A percentile compares a stretch with the other conserved stretches of the same genome.
Conservation (phyloP, 2,329 filamentous ascomycete species). For the Colletotrichum sp. region DNA sequence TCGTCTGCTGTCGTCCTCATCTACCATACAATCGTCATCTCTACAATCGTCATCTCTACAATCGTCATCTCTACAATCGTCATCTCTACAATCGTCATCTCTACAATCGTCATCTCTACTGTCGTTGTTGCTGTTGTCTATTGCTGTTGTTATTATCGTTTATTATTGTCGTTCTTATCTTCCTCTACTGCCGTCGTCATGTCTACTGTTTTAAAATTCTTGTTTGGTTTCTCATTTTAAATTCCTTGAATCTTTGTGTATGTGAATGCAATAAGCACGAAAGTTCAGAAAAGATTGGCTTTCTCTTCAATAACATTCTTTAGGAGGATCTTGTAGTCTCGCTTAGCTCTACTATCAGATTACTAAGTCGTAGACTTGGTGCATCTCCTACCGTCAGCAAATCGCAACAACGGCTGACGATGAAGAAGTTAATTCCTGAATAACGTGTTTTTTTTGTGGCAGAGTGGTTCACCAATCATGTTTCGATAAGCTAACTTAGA, state of each 20-base stretch:
- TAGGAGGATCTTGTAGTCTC: background rate
- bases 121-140: background rate
- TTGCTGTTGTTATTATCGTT: background rate
- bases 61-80: too few relatives aligned
- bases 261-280: too few relatives aligned
- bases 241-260: too few relatives aligned
- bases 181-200: background rate
- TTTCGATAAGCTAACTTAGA: background rate
- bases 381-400: background rate
- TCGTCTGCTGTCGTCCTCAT: too few relatives aligned
- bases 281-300: background rate
- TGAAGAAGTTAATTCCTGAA: background rate
- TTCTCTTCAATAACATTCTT: background rate
- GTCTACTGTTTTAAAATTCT: background rate
- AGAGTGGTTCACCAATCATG: background rate
- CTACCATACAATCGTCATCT: too few relatives aligned
- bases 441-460: background rate
- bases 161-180: background rate
- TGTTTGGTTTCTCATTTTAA: rapidly evolving
- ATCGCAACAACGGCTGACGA: background rate
- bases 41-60: too few relatives aligned
- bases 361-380: background rate
- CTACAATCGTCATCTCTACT: background rate
- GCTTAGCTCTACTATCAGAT: background rate
- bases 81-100: too few relatives aligned